Evolutionary conservation across 306 rosid species (phyloP), one percentile per base, ranked within the genome.

Genomic region (Dryas drummondii): DNA sequence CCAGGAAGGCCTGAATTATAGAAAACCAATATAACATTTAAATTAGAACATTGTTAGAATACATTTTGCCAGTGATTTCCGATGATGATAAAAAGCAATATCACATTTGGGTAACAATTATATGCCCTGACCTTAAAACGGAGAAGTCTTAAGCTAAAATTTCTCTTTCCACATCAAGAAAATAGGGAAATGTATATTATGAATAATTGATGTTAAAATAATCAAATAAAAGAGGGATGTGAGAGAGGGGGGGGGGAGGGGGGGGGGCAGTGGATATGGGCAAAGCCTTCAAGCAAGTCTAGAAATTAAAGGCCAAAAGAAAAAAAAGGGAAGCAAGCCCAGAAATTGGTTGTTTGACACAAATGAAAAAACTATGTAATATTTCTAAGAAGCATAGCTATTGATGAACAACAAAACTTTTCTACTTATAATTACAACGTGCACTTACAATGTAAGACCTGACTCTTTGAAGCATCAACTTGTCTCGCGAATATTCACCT

Each of bases 381-480:
- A 44, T 11, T 19, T 2, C 54, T 49, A 22, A n/a, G 53, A 72
- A 76, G 2, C 65, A 61, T 57, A 47, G 56, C 60, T 74, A 74
- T 44, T 65, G 66, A 54, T 63, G 15, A 42, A 44, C 55, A 69
- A 74, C 51, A 63, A 57, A 74, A 72, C n/a, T 75, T 51, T 70
- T 85, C 83, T 69, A 79, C 70, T 76, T 80, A 84, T 59, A 57
- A 59, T 70, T 22, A 87, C 79, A 83, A 70, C 44, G 81, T 84
- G 80, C 84, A 83, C 98, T 88, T 94, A 88, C 98, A 84, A 94
- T 91, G 93, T 94, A 94, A 85, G 97, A 90, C 92, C 92, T 90
- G 91, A 91, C 92, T 93, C 98, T 91, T 86, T 91, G 98, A 81
- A 94, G 97, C 97, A 94, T 94, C 96, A 94, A 87, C 88, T 84